Base-by-base conservation (phyloP, 805 yeast genomes). In the Starmerella cellae region DNA sequence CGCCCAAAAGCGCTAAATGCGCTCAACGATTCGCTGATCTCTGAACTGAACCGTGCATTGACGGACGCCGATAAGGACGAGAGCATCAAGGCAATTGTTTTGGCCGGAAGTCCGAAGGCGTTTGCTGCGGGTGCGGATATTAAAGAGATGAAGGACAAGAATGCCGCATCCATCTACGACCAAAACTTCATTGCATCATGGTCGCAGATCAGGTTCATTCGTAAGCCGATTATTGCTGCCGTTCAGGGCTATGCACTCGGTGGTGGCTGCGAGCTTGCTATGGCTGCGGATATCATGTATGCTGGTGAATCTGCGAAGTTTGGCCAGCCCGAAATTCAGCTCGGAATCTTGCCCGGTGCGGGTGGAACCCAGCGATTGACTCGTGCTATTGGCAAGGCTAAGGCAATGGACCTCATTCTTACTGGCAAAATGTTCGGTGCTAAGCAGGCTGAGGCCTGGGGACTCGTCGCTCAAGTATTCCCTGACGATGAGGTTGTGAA, bases 101-200 rank as follows among this genome's bases (percentile, higher is more conserved):
- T 71, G 27, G 69, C 74, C 11, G 75, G 75, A 1, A 55, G 56
- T 32, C 62, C 62, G 43, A 57, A 54, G 45, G 74, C 73, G 3
- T 71, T 71, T 49, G 75, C 75, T 29, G 74, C 75, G 8, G 75
- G 75, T 16, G 75, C 75, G 11, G 75, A 71, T 50, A 71, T 71
- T 58, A 68, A 69, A 55, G 71, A 69, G 54, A 69, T 71, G 73
- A 55, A 61, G 48, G 55, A 55, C 49, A 52, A 59, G 49, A 55
- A 62, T 1, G 58, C 62, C 28, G 63, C 66, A 24, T 61, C 60
- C 18, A 67, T 63, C 11, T 55, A 57, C 22, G 58, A 57, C 37
- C 46, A 47, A 29, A 58, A 62, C 47, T 66, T 62, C 51, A 58
- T 68, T 35, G 63, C 59, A 27, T 51, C 55, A 39, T 68, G 73